These are phyloP conservation scores for Rhynchosporium secalis DNA, from an alignment of 2,329 filamentous ascomycete genomes.

Conservation along the genomic window DNA sequence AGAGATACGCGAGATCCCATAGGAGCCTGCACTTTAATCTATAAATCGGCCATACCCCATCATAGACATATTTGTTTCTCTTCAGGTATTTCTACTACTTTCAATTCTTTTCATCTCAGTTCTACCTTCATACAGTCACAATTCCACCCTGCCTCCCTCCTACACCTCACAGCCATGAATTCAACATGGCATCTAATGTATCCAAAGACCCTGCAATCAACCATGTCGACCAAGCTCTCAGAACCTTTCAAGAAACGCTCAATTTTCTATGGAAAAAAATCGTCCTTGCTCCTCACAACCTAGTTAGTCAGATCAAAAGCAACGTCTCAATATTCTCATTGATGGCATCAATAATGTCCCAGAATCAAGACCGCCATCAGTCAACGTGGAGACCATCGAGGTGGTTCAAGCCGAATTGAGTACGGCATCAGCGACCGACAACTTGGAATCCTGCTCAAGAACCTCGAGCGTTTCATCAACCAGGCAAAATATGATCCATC, in stretches of 20 bases:
- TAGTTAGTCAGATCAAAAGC: conserved; percentile 39
- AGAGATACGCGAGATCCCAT: background rate
- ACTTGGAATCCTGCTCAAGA: conserved; percentile 39
- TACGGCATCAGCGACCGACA: conserved; percentile 22
- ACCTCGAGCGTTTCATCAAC: conserved; percentile 52
- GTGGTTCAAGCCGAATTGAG: conserved; percentile 23
- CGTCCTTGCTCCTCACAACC: conserved; percentile 41
- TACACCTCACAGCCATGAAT: background rate
- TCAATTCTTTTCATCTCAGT: background rate
- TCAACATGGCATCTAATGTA: conserved; percentile 42
- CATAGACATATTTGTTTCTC: background rate
- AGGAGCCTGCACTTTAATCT: conserved; percentile 1
- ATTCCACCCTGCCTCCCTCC: background rate
- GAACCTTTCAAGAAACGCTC: conserved; percentile 54
- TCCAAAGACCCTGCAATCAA: conserved; percentile 55
- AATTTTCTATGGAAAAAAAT: conserved; percentile 50
- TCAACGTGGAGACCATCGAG: conserved; percentile 21
- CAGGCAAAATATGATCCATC: conserved; percentile 56
- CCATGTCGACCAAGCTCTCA: conserved; percentile 57
- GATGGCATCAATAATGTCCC: conserved; percentile 38
- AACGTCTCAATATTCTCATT: conserved; percentile 41
- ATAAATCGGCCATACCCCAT: background rate
- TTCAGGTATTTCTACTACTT: background rate
- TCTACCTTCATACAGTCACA: background rate
- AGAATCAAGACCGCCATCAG: conserved; percentile 29